These are phyloP conservation scores for Talaromyces verruculosus DNA, from an alignment of 2,329 filamentous ascomycete species.

Conservation along the genomic window DNA sequence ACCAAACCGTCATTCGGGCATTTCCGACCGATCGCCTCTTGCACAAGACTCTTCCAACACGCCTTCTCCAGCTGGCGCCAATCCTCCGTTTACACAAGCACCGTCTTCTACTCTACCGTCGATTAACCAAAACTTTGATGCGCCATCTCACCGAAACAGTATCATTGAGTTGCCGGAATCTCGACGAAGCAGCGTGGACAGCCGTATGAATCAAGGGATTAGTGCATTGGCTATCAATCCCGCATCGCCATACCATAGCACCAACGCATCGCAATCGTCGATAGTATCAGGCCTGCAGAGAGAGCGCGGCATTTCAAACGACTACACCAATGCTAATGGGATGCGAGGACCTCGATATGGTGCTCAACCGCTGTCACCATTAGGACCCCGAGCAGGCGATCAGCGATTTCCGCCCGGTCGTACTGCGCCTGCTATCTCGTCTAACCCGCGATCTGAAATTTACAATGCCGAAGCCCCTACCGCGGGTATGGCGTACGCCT, in stretches of 20 bases:
- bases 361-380: constrained; percentile 43
- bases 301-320: constrained; percentile 44
- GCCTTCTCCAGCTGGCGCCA: constrained; percentile 39
- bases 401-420: constrained; percentile 48
- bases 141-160: constrained; percentile 46
- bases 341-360: constrained; percentile 46
- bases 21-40: constrained; percentile 43
- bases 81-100: constrained; percentile 39
- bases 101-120: constrained; percentile 53
- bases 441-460: constrained; percentile 51
- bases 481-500: constrained; percentile 52
- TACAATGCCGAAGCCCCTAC: constrained; percentile 53
- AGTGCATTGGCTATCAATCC: constrained; percentile 49
- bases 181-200: constrained; percentile 51
- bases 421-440: constrained; percentile 50
- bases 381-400: constrained; percentile 41
- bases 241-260: constrained; percentile 50
- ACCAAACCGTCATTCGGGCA: constrained; percentile 42
- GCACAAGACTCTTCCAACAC: constrained; percentile 41
- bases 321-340: constrained; percentile 35
- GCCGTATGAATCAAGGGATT: constrained; percentile 51
- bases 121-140: constrained; percentile 60
- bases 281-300: constrained; percentile 46
- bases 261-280: constrained; percentile 48
- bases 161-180: constrained; percentile 47